Base-by-base conservation (phyloP, 441 rosid genomes). In the Cnidoscolus chayamansa region DNA sequence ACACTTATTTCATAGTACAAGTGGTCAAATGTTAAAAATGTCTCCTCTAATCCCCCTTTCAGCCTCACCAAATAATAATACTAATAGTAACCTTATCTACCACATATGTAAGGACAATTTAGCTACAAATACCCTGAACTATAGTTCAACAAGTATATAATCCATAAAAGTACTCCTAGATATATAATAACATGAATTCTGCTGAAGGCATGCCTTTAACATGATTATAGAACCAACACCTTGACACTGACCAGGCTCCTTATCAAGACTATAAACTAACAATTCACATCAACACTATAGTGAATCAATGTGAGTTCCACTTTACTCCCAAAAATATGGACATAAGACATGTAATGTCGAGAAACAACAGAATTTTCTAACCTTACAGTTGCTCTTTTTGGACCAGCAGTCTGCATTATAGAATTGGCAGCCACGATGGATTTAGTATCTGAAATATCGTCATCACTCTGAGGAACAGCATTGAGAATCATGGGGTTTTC, bases 321-420 rank as follows among this genome's bases (percentile, higher is more conserved):
- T 9, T 47, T 10, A 45, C 25, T 25, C 11, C 8, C 64, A 72
- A 30, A 72, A 19, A 12, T 17, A 31, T 4, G 2, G 17, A 73
- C 9, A 37, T 30, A 66, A 32, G 9, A 45, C 45, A 56, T 45
- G 37, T 20, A 48, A 37, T 53, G 63, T 74, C 59, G 60, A 32
- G 50, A 15, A 30, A 56, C 8, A 67, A 67, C 56, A 49, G 57
- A 64, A 40, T 37, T 17, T 60, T 50, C 89, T 69, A 72, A 92
- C 99, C 94, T 92, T 77, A 88, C 83, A 65, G 88, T 85, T 70
- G 89, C 80, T 85, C 91, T 85, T 78, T 81, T 88, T 58, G 91
- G 77, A 78, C 85, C 81, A 67, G 81, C 73, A 78, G 87, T 76
- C 65, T 74, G 91, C 71, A 81, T 65, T 12, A 74, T 40, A 74